Base-by-base conservation (phyloP, 2,329 filamentous ascomycete genomes). In the Emmonsiellopsis sp. region DNA sequence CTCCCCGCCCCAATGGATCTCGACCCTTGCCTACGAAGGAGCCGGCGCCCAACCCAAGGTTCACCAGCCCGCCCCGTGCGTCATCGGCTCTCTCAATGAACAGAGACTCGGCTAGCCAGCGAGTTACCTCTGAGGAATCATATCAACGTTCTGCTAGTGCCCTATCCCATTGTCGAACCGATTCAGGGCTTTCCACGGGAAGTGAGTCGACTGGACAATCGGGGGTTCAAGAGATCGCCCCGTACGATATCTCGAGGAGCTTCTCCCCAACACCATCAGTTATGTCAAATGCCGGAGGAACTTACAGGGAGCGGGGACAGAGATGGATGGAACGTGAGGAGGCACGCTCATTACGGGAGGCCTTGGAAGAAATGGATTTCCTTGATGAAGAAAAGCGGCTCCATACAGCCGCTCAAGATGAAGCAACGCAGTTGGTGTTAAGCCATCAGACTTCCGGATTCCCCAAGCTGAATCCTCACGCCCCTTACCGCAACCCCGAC, bases 391-490 rank as follows among this genome's bases (percentile, higher is more conserved):
- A 74, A 58, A 55, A 63, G 21, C 72, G 71, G 50, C 61, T 85
- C 27, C 79, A 81, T 59, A 65, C 71, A 32, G 77, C 78, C 9
- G 82, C 82, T 11, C 79, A 82, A 60, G 76, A 82, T 51, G 82
- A 85, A 63, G 82, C 82, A 10, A 78, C 79, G 0, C 79, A 84
- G 59, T 69, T 85, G 37, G 82, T 85, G n/a, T 81, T 77, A 76
- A 79, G 79, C 62, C 82, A 85, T 63, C 75, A 75, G 58, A 78
- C 81, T 58, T 76, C 79, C 10, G 72, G 74, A 6, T 68, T 76
- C 32, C 68, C 74, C 2, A 72, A 69, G 44, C 72, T 71, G 49
- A 77, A 77, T 56, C 74, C 78, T 13, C 69, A 75, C 58, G 72
- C 70, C 9, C 66, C 73, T 7, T 75, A 75, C 57, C 65, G 62